Percentiles rank a stretch among this genome's conserved stretches.
Evolutionary conservation across 306 rosid species (phyloP).

Genomic region (Sicyos baderoa): DNA sequence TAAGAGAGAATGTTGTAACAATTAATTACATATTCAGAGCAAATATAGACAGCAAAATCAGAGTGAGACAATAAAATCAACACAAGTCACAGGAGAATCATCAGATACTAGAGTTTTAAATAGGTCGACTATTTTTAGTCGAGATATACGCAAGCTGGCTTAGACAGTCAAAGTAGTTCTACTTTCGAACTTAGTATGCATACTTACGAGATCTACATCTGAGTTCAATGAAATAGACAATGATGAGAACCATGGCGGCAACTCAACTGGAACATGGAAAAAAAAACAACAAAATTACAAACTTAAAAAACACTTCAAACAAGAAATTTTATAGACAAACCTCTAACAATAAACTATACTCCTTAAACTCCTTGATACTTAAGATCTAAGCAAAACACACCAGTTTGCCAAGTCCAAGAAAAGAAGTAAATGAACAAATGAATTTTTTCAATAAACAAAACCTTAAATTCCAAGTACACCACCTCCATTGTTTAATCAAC

Average conservation of each 20-base stretch:
- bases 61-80: conserved; percentile 16
- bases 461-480: neutral
- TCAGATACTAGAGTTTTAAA: conserved; percentile 10
- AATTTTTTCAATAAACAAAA: neutral
- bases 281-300: conserved; percentile 30
- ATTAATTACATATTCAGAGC: neutral
- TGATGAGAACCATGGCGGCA: conserved; percentile 85
- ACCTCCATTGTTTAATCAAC: conserved; percentile 1
- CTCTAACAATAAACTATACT: neutral
- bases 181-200: neutral
- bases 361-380: neutral
- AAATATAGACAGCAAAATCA: neutral
- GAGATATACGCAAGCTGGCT: too few relatives aligned
- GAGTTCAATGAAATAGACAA: conserved; percentile 65
- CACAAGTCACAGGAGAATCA: conserved; percentile 4
- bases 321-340: neutral
- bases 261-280: conserved; percentile 61
- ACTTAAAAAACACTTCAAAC: conserved; percentile 24
- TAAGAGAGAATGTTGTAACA: neutral
- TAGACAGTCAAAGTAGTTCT: neutral
- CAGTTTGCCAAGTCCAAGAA: neutral
- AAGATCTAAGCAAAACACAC: neutral
- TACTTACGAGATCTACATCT: conserved; percentile 75
- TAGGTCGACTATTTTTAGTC: too few relatives aligned
- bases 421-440: neutral